Conservation (phyloP, 768 basidiomycete genomes). For the Cubamyces sp. region DNA sequence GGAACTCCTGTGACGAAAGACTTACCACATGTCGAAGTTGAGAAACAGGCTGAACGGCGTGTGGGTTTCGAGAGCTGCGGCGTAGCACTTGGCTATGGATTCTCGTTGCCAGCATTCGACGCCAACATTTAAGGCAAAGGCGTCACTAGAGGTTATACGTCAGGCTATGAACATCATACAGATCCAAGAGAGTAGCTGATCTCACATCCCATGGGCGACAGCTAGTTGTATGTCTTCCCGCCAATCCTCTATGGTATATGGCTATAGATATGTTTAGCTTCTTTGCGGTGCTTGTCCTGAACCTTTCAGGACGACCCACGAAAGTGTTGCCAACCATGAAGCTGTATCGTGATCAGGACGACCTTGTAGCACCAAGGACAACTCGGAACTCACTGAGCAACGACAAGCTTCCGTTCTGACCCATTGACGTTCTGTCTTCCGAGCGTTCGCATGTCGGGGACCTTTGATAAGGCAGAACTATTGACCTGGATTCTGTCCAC, state of each 20-base stretch:
- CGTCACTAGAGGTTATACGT: conserved; percentile 21
- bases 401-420: conserved; percentile 11
- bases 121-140: conserved; percentile 33
- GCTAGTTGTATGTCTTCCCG: conserved; percentile 37
- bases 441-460: too few relatives aligned
- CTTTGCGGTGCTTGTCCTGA: neutral
- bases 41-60: conserved; percentile 41
- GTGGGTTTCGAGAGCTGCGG: conserved; percentile 52
- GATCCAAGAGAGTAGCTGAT: neutral
- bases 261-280: conserved; percentile 27
- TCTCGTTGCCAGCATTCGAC: conserved; percentile 32
- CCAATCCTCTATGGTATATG: conserved; percentile 38
- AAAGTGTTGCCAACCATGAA: conserved; percentile 44
- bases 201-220: conserved; percentile 32
- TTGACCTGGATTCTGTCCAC: too few relatives aligned
- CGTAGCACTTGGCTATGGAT: conserved; percentile 40
- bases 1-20: neutral
- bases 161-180: neutral
- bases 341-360: conserved; percentile 19
- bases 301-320: conserved; percentile 23
- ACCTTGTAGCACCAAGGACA: neutral
- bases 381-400: conserved; percentile 21
- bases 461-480: too few relatives aligned
- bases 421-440: neutral
- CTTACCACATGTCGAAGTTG: conserved; percentile 44